A percentile compares a stretch with the other conserved stretches of the same genome.
Evolutionary conservation across 352 stramenopile species (phyloP).

Genomic region (Peronospora destructor): DNA sequence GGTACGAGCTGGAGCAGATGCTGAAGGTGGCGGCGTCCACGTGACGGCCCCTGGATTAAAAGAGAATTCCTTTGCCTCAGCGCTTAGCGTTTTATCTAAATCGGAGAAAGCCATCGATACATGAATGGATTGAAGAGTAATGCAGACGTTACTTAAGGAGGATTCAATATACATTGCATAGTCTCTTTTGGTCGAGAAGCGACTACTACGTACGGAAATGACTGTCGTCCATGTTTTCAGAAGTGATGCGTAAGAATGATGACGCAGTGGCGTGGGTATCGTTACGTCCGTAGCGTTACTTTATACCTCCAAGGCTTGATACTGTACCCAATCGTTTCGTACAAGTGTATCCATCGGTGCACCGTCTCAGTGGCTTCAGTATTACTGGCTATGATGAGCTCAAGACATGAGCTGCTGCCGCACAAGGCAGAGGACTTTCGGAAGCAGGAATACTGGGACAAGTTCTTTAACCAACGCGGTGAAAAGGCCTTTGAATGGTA

Average conservation of each 20-base stretch:
- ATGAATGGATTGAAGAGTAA: no score
- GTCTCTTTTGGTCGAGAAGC: no score
- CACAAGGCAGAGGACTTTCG: constrained; percentile 52
- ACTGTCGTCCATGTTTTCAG: constrained; percentile 29
- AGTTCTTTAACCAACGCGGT: constrained; percentile 65
- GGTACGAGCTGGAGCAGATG: constrained; percentile 26
- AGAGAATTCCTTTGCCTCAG: constrained; percentile 59
- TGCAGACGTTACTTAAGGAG: no score
- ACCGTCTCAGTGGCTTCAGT: not conserved
- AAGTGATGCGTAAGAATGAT: not conserved
- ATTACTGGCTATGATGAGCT: constrained; percentile 7
- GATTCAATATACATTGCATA: no score
- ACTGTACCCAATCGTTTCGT: constrained; percentile 8
- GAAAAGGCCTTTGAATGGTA: constrained; percentile 80
- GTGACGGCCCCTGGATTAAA: constrained; percentile 66
- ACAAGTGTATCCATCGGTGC: constrained; percentile 7
- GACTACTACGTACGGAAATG: constrained; percentile 11
- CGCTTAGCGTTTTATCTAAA: constrained; percentile 65
- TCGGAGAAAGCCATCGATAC: no score
- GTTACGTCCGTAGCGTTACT: not conserved
- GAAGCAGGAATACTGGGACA: constrained; percentile 67
- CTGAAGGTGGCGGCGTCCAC: constrained; percentile 50
- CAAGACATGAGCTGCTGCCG: constrained; percentile 38
- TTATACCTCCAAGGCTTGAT: not conserved
- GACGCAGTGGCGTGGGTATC: no score